These are phyloP conservation scores for Scheffersomyces segobiensis DNA, from an alignment of 1,139 yeast genomes.

Conservation along the genomic window DNA sequence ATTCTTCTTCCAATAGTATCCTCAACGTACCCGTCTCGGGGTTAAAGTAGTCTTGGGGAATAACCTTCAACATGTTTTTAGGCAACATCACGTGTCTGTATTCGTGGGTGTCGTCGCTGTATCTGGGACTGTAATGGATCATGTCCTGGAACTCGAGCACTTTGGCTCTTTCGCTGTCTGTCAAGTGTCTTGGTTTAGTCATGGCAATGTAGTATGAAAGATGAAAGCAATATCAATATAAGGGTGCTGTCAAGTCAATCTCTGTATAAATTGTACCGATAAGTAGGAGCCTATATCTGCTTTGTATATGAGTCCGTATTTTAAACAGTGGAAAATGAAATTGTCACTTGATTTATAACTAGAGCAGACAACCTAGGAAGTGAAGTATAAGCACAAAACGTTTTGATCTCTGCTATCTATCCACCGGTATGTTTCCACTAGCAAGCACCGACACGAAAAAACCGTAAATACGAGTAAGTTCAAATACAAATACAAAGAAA, in stretches of 20 bases:
- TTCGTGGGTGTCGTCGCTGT: conserved; percentile 88
- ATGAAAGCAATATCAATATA: background rate
- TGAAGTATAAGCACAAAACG: background rate
- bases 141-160: conserved; percentile 90
- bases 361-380: background rate
- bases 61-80: conserved; percentile 89
- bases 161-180: conserved; percentile 82
- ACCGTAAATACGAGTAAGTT: background rate
- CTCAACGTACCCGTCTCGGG: conserved; percentile 94
- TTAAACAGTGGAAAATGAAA: background rate
- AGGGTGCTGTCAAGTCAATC: background rate
- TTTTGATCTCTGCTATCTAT: background rate
- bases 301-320: background rate
- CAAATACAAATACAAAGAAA: background rate
- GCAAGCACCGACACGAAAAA: background rate
- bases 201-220: conserved; percentile 12
- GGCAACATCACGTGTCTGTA: conserved; percentile 94
- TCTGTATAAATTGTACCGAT: background rate
- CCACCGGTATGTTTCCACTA: background rate
- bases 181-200: conserved; percentile 64
- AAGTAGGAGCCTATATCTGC: background rate
- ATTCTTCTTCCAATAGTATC: conserved; percentile 89
- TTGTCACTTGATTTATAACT: background rate
- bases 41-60: conserved; percentile 95
- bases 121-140: conserved; percentile 91